phyloP scores from a whole-genome alignment of 129 eudicot genomes.

The Centrapalus pauciflorus region DNA sequence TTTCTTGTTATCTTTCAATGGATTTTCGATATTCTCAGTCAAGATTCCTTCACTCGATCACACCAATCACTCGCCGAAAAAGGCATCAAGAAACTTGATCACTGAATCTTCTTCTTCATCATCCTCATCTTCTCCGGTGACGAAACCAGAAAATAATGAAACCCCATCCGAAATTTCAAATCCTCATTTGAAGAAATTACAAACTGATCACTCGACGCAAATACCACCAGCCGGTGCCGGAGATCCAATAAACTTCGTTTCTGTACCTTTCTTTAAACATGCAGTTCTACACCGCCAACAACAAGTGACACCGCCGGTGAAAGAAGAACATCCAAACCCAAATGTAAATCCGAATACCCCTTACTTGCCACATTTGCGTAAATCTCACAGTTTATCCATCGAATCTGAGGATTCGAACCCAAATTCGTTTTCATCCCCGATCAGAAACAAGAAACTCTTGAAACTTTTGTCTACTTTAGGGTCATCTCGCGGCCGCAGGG shows the following conservation, averaged over 20 bases:
- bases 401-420: constrained; percentile 31
- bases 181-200: constrained; percentile 13
- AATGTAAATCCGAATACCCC: constrained; percentile 22
- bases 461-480: constrained; percentile 17
- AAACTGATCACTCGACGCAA: background rate
- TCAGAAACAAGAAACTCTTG: constrained; percentile 16
- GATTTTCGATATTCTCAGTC: constrained; percentile 41
- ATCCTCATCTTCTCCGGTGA: constrained; percentile 7
- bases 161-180: constrained; percentile 20
- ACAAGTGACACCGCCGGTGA: background rate
- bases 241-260: constrained; percentile 32
- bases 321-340: constrained; percentile 28
- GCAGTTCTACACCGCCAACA: background rate
- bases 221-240: constrained; percentile 21
- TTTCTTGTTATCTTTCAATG: constrained; percentile 44
- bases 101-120: constrained; percentile 24
- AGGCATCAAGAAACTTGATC: constrained; percentile 44
- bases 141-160: constrained; percentile 28
- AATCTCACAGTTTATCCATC: constrained; percentile 29
- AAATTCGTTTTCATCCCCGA: no score
- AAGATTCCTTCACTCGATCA: constrained; percentile 33
- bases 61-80: constrained; percentile 17
- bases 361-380: constrained; percentile 29
- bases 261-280: constrained; percentile 23
- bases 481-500: constrained; percentile 4